Evolutionary conservation across 257 asterid species (phyloP), one percentile per base, ranked within the genome.

Genomic region (Ligustrum vulgare): DNA sequence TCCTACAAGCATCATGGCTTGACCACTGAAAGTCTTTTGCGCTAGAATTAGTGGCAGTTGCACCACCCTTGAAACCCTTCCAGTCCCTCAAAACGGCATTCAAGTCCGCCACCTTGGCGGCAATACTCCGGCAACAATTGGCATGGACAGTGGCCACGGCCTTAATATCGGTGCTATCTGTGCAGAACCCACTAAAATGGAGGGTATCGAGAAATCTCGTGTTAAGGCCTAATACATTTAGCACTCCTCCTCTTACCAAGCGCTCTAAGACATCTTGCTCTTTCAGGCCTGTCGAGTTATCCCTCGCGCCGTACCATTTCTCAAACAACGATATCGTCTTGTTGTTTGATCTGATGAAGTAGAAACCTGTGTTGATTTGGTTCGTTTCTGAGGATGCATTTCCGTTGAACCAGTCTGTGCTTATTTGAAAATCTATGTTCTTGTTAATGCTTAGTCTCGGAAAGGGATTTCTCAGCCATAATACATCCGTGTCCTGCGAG

Each of bases 401-500:
- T n/a, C 91, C 91, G 28, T 77, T 77, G 81, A 81, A 90, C 0
- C 0, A 0, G 64, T 92, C 94, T 0, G 87, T 87, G 80, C 96
- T 91, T 41, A 92, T 86, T 74, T 88, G 89, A 3, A 92, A 32
- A 73, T 92, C 97, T 3, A 82, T 25, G 0, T 80, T 70, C 11
- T 41, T 70, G 39, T 80, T 87, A 36, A 36, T 45, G 67, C 67
- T 82, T 36, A 92, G 54, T 60, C 58, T 81, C 13, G 76, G 32
- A 22, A 87, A 82, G 68, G 97, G 96, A 67, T 86, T 82, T 71
- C 94, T 86, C 15, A 92, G 84, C 97, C 97, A 88, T 56, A 88
- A 2, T 31, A 92, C 73, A 74, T 90, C 94, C 0, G 84, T 63
- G 37, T 92, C 97, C 97, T 89, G 89, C 39, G 11, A 7, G 7